Conservation (phyloP, 2,329 filamentous ascomycete species). For the Plenodomus tracheiphilus region DNA sequence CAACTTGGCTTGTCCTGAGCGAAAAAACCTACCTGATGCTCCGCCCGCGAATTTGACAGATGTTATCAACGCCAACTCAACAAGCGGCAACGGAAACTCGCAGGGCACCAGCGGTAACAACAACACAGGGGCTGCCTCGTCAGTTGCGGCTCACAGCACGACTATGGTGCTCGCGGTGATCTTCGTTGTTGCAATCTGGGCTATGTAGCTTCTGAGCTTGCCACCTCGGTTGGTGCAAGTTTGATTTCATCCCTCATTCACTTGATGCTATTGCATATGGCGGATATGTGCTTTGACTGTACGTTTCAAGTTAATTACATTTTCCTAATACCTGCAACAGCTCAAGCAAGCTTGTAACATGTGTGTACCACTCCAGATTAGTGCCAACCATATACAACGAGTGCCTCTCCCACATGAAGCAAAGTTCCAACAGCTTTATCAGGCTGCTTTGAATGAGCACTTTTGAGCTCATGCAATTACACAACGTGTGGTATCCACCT, state of each 20-base stretch:
- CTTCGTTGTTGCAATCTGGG: constrained; percentile 28
- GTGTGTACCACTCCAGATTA: too few relatives aligned
- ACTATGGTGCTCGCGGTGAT: constrained; percentile 31
- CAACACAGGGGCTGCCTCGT: neutral
- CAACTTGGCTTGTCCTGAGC: constrained; percentile 55
- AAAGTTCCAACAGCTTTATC: too few relatives aligned
- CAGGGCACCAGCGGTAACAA: neutral
- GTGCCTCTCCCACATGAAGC: too few relatives aligned
- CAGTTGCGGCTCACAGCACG: constrained; percentile 20
- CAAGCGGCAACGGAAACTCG: constrained; percentile 2
- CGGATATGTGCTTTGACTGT: too few relatives aligned
- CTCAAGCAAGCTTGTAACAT: too few relatives aligned
- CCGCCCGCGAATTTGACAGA: constrained; percentile 5
- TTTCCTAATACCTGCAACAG: too few relatives aligned
- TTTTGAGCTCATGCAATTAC: too few relatives aligned
- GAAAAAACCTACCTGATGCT: constrained; percentile 16
- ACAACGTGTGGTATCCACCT: too few relatives aligned
- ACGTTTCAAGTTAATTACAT: too few relatives aligned
- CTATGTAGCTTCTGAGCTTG: constrained; percentile 11
- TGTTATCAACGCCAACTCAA: constrained; percentile 14
- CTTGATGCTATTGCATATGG: too few relatives aligned
- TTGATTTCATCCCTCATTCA: neutral
- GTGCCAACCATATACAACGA: too few relatives aligned
- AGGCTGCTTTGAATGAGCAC: too few relatives aligned
- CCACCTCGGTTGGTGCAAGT: neutral